These are phyloP conservation scores for Yamadazyma pseudoaaseri DNA, from an alignment of 1,139 yeast genomes.

Conservation along the genomic window DNA sequence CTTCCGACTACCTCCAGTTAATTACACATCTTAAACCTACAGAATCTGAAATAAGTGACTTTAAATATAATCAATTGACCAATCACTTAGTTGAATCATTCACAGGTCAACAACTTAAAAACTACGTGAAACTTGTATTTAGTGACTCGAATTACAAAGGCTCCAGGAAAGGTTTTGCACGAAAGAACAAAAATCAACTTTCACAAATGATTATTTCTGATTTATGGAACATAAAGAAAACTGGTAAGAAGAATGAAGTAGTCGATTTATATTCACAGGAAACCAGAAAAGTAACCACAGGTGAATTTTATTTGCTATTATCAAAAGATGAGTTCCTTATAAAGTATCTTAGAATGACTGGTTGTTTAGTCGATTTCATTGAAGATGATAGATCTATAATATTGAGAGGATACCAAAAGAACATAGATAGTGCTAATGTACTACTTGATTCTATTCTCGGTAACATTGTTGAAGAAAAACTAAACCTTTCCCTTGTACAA, in stretches of 20 bases:
- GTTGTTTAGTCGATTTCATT: conserved; percentile 49
- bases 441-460: conserved; percentile 31
- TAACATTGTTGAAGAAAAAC: conserved; percentile 28
- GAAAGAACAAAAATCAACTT: conserved; percentile 16
- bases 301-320: conserved; percentile 50
- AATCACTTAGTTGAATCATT: conserved; percentile 17
- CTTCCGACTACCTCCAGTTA: neutral
- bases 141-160: conserved; percentile 9
- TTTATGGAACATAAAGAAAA: conserved; percentile 38
- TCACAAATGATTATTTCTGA: conserved; percentile 27
- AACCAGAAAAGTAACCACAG: conserved; percentile 33
- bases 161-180: conserved; percentile 9
- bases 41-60: conserved; percentile 9
- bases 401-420: conserved; percentile 33
- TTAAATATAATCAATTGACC: conserved; percentile 6
- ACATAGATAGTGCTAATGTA: conserved; percentile 34
- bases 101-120: conserved; percentile 20
- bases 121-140: conserved; percentile 17
- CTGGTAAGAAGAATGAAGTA: conserved; percentile 27
- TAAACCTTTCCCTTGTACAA: conserved; percentile 29
- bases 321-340: conserved; percentile 47
- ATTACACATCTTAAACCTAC: conserved; percentile 4
- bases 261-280: conserved; percentile 41
- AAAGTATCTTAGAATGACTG: conserved; percentile 52
- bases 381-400: conserved; percentile 17